Evolutionary conservation across 371 early-diverging fungal genomes (phyloP), one percentile per base, ranked within the genome.

Genomic region (Circinella minor): DNA sequence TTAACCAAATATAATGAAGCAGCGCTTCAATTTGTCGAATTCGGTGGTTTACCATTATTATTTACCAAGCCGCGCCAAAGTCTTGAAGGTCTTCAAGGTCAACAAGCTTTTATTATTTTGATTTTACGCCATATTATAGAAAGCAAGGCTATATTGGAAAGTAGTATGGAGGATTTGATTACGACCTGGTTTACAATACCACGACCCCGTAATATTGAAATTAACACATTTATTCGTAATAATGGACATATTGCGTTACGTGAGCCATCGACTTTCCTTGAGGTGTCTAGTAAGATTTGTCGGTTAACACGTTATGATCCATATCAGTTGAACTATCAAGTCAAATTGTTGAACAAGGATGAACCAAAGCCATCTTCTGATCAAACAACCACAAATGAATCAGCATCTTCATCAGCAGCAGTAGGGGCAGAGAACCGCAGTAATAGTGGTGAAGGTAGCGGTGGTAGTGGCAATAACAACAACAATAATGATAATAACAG

Each of bases 71-170:
- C 81, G 36, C 77, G 84, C 9, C 69, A 73, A 1, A 79, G 81
- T 46, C 71, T 89, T 6, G 86, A 88, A 61, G 83, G 84, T 11
- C 89, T 93, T 54, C 85, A 85, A 65, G 90, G 92, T 4, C 93
- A 94, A 51, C 92, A 89, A 68, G 85, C 90, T 5, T 85, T 93
- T 54, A 87, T 90, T 49, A 80, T 93, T 37, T 89, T 96, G 66
- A 92, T 98, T 54, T 73, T 98, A 62, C 90, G 98, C 6, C 96
- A 98, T 69, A 84, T 94, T 15, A 85, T 96, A 55, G 99, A 98
- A 76, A 85, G 89, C 68, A 71, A 81, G 20, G 72, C 76, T 0
- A 85, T 94, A 0, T 72, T 98, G 65, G 81, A 85, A 65, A 72
- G 73, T n/a, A 78, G 86, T 8, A 94, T 98, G 90, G 91, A 92